Base-by-base conservation (phyloP, 1,139 yeast genomes). In the Spathaspora sp. region DNA sequence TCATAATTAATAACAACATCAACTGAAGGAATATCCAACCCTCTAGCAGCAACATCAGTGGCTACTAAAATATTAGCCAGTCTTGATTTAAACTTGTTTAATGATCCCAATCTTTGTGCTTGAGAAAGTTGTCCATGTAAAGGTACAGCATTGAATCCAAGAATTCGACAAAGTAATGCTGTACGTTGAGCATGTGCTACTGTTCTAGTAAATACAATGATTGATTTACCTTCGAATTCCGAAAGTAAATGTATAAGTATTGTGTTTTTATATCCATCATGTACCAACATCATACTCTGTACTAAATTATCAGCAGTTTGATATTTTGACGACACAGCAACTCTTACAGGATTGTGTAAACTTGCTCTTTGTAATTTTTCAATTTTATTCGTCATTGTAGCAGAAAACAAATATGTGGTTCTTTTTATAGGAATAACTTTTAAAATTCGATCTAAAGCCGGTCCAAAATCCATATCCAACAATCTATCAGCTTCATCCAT, bases 401-500 rank as follows among this genome's bases (percentile, higher is more conserved):
- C 99, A 18, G 97, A 88, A 60, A 91, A 93, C 49, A 95, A 70
- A 58, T 86, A 90, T 0, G 99, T 93, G 24, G 85, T 85, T 64
- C 99, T 78, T 50, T 86, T 82, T 39, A 78, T 71, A n/a, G 99
- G 99, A 41, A 93, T 87, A 44, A 89, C 81, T 54, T 84, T 86
- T 51, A 93, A 74, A 52, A 93, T 88, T 61, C 87, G 86, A 60
- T 90, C 96, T 55, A 93, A 74, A 17, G 93, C 96, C 36, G 96
- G 97, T 11, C 97, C 97, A 59, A 95, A 93, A 64, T 95, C 99
- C 89, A 93, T 82, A 71, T 93, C 99, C 59, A 93, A 74, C 56
- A 95, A 76, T 63, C 99, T 78, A 67, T 93, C 99, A 20, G 98
- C 98, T 72, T 93, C 99, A 67, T 93, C 99, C 89, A 93, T 86